These are phyloP conservation scores for Epichloe coenophiala DNA, from an alignment of 2,329 filamentous ascomycete species.

Conservation along the genomic window DNA sequence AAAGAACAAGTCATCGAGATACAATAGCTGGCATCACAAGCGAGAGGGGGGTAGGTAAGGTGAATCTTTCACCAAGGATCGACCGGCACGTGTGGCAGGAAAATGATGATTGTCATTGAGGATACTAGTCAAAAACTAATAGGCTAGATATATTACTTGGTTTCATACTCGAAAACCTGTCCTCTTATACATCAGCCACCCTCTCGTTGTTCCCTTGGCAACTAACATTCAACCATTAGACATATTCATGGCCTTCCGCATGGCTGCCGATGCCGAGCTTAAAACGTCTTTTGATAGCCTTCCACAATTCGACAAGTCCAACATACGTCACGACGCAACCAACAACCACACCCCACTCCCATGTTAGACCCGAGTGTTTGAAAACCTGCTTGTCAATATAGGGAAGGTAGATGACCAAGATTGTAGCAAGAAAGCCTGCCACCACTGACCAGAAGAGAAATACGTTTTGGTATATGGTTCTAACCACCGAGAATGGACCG, in stretches of 20 bases:
- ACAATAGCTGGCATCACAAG: too few relatives aligned
- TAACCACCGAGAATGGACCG: slow-evolving; percentile 36
- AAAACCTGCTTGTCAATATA: slow-evolving; percentile 53
- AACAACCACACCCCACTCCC: slow-evolving; percentile 61
- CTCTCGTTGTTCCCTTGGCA: not conserved
- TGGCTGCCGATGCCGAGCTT: slow-evolving; percentile 19
- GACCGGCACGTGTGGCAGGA: too few relatives aligned
- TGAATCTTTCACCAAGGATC: too few relatives aligned
- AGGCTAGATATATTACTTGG: slow-evolving; percentile 12
- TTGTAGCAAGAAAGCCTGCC: slow-evolving; percentile 45
- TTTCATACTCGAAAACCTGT: slow-evolving; percentile 19
- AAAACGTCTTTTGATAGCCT: slow-evolving; percentile 47
- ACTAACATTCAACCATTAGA: not conserved
- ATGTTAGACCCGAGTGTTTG: slow-evolving; percentile 53
- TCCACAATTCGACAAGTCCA: slow-evolving; percentile 53
- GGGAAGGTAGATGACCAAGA: slow-evolving; percentile 55
- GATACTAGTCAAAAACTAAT: slow-evolving; percentile 11
- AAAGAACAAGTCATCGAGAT: too few relatives aligned
- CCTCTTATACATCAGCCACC: slow-evolving; percentile 3
- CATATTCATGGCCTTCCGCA: not conserved
- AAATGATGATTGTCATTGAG: too few relatives aligned
- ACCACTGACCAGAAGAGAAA: slow-evolving; percentile 53
- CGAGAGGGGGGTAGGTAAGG: too few relatives aligned
- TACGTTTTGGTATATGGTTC: slow-evolving; percentile 54
- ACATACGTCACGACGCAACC: slow-evolving; percentile 47